Base-by-base conservation (phyloP, 2,329 filamentous ascomycete genomes). In the Mycosphaerella sp. region DNA sequence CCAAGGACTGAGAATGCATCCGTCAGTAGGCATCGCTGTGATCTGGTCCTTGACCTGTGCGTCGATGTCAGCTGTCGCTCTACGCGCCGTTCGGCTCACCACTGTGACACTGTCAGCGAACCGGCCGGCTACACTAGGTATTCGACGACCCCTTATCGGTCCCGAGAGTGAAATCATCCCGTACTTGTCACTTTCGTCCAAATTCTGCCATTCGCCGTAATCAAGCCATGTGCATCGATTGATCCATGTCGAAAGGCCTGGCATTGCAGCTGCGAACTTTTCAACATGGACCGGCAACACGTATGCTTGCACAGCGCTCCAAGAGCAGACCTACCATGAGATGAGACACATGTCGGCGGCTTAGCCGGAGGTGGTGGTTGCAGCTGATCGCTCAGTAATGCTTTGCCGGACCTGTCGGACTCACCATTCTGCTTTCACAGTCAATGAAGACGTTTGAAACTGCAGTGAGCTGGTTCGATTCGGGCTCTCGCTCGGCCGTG, bases 341-440 rank as follows among this genome's bases (percentile, higher is more conserved):
- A 29, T 29, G 6, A 7, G 3, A 29, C 26, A 29, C 26, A 7
- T 6, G 5, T 29, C 26, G 26, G 26, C 26, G 6, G 5, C 6
- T 4, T 7, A 29, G 26, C 6, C 5, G 26, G 26, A 29, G 21
- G 21, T 21, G 21, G 21, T 21, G 21, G 26, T 29, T 29, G 26
- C 26, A 21, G 21, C 21, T 21, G 21, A 21, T 29, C 26, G 26
- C 26, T 6, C 26, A 21, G 26, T 29, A 7, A 29, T 29, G 73
- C 74, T 0, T 69, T 73, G 32, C 73, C 71, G 75, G 74, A 77
- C 0, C 29, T 73, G 64, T 4, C 21, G 21, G 21, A 4, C 58
- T 64, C 0, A 76, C 57, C 74, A 77, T 77, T 3, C 67, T 65
- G 2, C 66, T 64, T 75, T 74, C 77, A 10, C 75, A 64, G 6